Conservation (phyloP, 495 filamentous ascomycete species). For the Penicillium flavigenum region DNA sequence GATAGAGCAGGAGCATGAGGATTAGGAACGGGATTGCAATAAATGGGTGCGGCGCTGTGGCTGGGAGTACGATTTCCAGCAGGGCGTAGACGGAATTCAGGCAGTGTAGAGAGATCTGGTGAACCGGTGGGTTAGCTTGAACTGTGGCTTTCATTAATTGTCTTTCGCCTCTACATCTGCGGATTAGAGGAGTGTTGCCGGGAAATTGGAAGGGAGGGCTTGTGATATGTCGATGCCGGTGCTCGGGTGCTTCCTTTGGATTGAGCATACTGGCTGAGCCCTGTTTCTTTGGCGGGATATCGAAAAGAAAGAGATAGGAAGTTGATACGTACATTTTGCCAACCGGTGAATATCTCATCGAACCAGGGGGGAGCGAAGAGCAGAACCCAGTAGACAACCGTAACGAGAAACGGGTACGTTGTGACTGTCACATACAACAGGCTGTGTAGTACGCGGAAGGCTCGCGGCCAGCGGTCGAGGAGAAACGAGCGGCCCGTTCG, state of each 20-base stretch:
- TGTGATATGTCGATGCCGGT: neutral
- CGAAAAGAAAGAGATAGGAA: neutral
- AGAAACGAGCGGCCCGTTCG: slow-evolving; percentile 53
- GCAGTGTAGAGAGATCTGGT: slow-evolving; percentile 65
- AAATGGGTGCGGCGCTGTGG: slow-evolving; percentile 52
- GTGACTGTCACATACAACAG: slow-evolving; percentile 65
- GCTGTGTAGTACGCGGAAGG: slow-evolving; percentile 63
- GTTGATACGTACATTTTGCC: slow-evolving; percentile 59
- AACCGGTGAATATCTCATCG: slow-evolving; percentile 48
- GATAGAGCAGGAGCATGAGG: slow-evolving; percentile 64
- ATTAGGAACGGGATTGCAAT: slow-evolving; percentile 38
- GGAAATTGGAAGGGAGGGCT: neutral
- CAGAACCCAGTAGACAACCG: slow-evolving; percentile 55
- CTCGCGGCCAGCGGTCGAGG: slow-evolving; percentile 59
- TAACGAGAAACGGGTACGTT: slow-evolving; percentile 66
- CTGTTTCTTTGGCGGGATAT: neutral
- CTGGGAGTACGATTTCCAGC: slow-evolving; percentile 68
- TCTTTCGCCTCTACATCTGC: neutral
- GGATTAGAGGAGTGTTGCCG: too few relatives aligned
- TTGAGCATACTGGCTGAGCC: neutral
- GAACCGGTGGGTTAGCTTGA: slow-evolving; percentile 2
- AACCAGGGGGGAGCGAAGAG: slow-evolving; percentile 55
- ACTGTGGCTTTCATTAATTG: neutral
- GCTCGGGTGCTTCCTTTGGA: too few relatives aligned
- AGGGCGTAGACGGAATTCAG: slow-evolving; percentile 71